A percentile compares a stretch with the other conserved stretches of the same genome.
Evolutionary conservation across 2,329 filamentous ascomycete species (phyloP).

Genomic region (Trichoderma atrobrunneum): DNA sequence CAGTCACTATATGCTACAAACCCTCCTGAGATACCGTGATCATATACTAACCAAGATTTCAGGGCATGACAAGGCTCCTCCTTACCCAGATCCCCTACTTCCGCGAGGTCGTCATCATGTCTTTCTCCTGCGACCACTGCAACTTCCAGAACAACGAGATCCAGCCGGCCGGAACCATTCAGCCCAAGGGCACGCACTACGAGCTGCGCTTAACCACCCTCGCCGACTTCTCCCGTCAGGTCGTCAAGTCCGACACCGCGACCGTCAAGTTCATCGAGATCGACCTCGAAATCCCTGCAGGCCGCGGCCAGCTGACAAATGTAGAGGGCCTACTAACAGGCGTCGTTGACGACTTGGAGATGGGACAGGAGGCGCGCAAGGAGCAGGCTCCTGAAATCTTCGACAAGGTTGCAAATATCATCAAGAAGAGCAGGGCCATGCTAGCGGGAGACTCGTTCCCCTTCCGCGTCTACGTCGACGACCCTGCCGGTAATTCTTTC

Average conservation of each 20-base stretch:
- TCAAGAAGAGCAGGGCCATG: slow-evolving; percentile 73
- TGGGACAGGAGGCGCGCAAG: slow-evolving; percentile 80
- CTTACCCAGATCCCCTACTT: slow-evolving; percentile 95
- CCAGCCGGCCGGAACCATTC: slow-evolving; percentile 86
- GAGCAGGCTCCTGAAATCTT: slow-evolving; percentile 73
- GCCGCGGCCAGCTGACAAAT: slow-evolving; percentile 88
- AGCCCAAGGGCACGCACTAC: slow-evolving; percentile 82
- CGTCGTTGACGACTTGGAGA: slow-evolving; percentile 75
- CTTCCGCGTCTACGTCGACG: slow-evolving; percentile 84
- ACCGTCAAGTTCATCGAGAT: slow-evolving; percentile 85
- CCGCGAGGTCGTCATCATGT: slow-evolving; percentile 96
- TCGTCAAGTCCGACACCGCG: slow-evolving; percentile 89
- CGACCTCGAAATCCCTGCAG: slow-evolving; percentile 88
- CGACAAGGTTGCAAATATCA: slow-evolving; percentile 72
- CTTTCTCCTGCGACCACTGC: slow-evolving; percentile 90
- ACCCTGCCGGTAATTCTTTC: slow-evolving; percentile 93
- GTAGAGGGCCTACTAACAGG: slow-evolving; percentile 81
- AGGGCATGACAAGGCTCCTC: slow-evolving; percentile 83
- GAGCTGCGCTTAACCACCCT: slow-evolving; percentile 72
- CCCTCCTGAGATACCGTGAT: background rate
- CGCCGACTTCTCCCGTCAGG: slow-evolving; percentile 76
- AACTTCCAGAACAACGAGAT: slow-evolving; percentile 89
- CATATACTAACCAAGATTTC: background rate
- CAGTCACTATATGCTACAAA: slow-evolving; percentile 28
- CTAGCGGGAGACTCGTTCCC: slow-evolving; percentile 74